Evolutionary conservation across 2,329 filamentous ascomycete species (phyloP).

Genomic region (Penicillium glabrum): DNA sequence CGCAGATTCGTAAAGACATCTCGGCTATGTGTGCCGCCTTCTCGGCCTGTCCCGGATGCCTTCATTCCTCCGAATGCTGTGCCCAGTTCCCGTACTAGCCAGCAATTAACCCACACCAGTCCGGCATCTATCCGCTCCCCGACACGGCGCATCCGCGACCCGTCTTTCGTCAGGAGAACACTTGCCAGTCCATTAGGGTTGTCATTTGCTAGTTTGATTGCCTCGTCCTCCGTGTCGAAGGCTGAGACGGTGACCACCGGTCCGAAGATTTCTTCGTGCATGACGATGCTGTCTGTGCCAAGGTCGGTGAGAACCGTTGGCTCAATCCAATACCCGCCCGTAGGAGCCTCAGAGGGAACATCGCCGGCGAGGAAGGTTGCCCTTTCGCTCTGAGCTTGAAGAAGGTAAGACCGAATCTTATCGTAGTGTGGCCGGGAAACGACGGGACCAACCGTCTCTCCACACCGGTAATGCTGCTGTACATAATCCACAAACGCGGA

Average conservation of each 20-base stretch:
- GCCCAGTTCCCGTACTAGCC: constrained; percentile 17
- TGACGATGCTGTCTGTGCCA: constrained; percentile 45
- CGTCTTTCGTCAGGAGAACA: constrained; percentile 61
- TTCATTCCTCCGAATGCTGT: constrained; percentile 26
- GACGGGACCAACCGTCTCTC: constrained; percentile 55
- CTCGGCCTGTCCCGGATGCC: constrained; percentile 14
- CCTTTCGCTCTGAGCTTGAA: constrained; percentile 58
- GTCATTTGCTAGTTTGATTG: constrained; percentile 49
- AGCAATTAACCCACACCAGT: constrained; percentile 43
- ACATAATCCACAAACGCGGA: constrained; percentile 55
- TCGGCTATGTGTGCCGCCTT: constrained; percentile 18
- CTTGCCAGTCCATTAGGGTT: constrained; percentile 60
- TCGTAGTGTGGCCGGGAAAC: constrained; percentile 31
- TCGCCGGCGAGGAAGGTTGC: constrained; percentile 58
- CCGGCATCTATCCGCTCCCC: constrained; percentile 61
- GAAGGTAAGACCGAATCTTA: constrained; percentile 58
- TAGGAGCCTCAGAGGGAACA: constrained; percentile 29
- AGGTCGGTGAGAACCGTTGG: constrained; percentile 53
- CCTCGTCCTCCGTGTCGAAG: constrained; percentile 55
- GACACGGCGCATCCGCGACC: constrained; percentile 58
- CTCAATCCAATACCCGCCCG: constrained; percentile 59
- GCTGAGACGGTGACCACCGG: constrained; percentile 52
- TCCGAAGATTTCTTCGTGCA: constrained; percentile 56
- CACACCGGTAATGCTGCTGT: constrained; percentile 56
- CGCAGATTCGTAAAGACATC: constrained; percentile 20